Percentiles rank a stretch among this genome's conserved stretches.
Conservation (phyloP, 1,284 basidiomycete species). For the Marasmius sp. region DNA sequence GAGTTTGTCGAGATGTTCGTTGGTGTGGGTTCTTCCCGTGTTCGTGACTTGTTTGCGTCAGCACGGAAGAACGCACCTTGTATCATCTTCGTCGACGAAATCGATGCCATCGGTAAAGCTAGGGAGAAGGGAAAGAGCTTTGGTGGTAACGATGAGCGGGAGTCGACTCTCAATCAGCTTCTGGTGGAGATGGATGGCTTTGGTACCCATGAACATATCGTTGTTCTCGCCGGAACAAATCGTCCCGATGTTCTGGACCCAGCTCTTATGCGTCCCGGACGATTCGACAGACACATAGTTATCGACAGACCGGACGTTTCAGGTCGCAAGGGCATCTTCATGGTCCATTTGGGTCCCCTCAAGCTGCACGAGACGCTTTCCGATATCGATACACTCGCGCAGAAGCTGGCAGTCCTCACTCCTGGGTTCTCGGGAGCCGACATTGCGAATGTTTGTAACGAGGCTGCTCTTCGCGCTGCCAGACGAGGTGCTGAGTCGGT, state of each 20-base stretch:
- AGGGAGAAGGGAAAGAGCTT: slow-evolving; percentile 87
- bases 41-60: slow-evolving; percentile 95
- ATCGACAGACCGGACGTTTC: slow-evolving; percentile 95
- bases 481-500: slow-evolving; percentile 81
- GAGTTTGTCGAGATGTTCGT: slow-evolving; percentile 99
- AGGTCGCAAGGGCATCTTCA: slow-evolving; percentile 92
- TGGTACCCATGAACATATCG: slow-evolving; percentile 92
- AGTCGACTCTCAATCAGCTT: slow-evolving; percentile 97
- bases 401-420: slow-evolving; percentile 94
- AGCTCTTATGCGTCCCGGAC: slow-evolving; percentile 94
- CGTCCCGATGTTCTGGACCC: slow-evolving; percentile 94
- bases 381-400: slow-evolving; percentile 67
- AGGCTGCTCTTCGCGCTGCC: slow-evolving; percentile 94
- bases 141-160: slow-evolving; percentile 97
- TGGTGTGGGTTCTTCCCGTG: slow-evolving; percentile 96
- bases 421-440: slow-evolving; percentile 99
- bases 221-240: slow-evolving; percentile 97
- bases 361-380: slow-evolving; percentile 64
- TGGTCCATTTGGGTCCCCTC: slow-evolving; percentile 89
- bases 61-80: slow-evolving; percentile 98
- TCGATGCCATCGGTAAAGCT: slow-evolving; percentile 97
- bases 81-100: slow-evolving; percentile 98
- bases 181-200: slow-evolving; percentile 99
- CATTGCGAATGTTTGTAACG: slow-evolving; percentile 98
- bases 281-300: slow-evolving; percentile 96